Percentiles rank a stretch among this genome's conserved stretches.
These are phyloP conservation scores for Isatis tinctoria DNA, from an alignment of 345 rosid species.

Conservation along the genomic window DNA sequence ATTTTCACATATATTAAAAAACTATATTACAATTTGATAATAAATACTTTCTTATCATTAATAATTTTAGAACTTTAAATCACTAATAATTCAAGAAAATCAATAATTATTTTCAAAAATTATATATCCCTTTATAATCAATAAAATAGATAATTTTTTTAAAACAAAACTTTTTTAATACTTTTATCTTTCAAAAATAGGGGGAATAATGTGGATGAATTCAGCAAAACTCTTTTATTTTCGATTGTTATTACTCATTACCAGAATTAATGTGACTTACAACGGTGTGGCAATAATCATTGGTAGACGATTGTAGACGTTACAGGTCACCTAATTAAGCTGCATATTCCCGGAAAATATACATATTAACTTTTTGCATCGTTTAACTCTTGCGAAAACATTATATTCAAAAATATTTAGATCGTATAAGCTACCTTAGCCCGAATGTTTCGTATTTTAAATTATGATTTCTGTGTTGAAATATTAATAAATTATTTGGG, in stretches of 20 bases:
- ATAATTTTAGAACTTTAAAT: too few species aligned
- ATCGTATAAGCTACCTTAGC: not conserved
- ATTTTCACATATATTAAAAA: too few species aligned
- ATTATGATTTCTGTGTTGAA: too few species aligned
- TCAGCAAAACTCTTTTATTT: not conserved
- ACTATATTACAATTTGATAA: too few species aligned
- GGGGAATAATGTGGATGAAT: not conserved
- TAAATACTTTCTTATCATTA: too few species aligned
- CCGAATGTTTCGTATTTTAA: not conserved
- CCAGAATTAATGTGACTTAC: not conserved
- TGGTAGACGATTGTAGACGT: not conserved
- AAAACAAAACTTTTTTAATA: too few species aligned
- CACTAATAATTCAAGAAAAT: too few species aligned
- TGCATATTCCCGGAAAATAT: not conserved
- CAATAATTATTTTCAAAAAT: too few species aligned
- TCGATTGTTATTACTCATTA: not conserved
- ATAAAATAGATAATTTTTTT: too few species aligned
- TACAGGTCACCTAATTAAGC: conserved; percentile 1
- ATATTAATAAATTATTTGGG: too few species aligned
- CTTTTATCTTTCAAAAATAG: too few species aligned
- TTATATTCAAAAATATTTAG: not conserved
- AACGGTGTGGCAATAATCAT: conserved; percentile 6
- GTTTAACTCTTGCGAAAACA: not conserved
- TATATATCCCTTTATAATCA: too few species aligned
- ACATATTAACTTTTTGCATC: not conserved